phyloP scores from a whole-genome alignment of 176 grass and related monocot species.

The Alopecurus myosuroides region DNA sequence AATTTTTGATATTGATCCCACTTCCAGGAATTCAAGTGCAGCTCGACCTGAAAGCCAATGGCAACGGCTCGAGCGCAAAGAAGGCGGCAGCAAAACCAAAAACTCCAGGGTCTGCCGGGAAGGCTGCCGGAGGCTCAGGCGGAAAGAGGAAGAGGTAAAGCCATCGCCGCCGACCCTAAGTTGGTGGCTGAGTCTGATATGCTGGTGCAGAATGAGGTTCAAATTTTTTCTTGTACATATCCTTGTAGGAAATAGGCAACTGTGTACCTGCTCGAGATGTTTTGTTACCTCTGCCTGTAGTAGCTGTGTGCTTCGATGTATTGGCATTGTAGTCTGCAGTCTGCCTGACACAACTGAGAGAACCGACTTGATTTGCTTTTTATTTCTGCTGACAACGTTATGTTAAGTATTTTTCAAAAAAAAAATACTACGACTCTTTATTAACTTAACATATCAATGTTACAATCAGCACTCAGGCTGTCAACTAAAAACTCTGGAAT shows the following conservation, averaged over 20 bases:
- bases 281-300: background rate
- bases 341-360: background rate
- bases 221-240: conserved; percentile 46
- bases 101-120: conserved; percentile 43
- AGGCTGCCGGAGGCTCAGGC: conserved; percentile 31
- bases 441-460: no score
- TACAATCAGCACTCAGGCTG: no score
- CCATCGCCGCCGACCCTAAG: background rate
- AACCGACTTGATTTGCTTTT: background rate
- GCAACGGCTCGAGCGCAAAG: conserved; percentile 39
- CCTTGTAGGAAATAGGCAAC: conserved; percentile 1
- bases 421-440: no score
- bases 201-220: conserved; percentile 10
- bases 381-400: background rate
- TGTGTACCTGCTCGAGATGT: background rate
- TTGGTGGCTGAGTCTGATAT: background rate
- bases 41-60: conserved; percentile 73
- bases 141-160: conserved; percentile 88
- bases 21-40: conserved; percentile 82
- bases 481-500: no score
- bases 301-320: background rate
- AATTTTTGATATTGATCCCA: background rate
- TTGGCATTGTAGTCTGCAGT: background rate
- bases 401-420: background rate
- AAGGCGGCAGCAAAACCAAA: conserved; percentile 52